Conservation (phyloP, 1,284 basidiomycete genomes). For the Meira miltonrushii region DNA sequence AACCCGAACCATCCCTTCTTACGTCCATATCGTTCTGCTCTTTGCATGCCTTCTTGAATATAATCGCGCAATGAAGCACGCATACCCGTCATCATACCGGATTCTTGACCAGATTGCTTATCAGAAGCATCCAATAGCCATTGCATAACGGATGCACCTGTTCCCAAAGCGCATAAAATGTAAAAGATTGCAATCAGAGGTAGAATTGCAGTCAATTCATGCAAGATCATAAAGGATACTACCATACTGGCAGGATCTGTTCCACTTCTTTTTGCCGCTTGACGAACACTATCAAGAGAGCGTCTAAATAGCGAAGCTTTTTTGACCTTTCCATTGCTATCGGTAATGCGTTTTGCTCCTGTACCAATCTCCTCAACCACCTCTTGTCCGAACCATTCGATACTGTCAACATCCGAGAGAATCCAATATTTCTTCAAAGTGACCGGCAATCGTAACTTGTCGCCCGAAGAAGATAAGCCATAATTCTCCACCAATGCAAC, state of each 20-base stretch:
- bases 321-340: background rate
- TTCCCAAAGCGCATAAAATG: slow-evolving; percentile 63
- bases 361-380: background rate
- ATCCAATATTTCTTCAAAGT: slow-evolving; percentile 41
- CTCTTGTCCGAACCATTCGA: slow-evolving; percentile 24
- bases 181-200: slow-evolving; percentile 74
- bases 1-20: slow-evolving; percentile 78
- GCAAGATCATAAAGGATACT: slow-evolving; percentile 74
- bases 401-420: slow-evolving; percentile 17
- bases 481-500: slow-evolving; percentile 48
- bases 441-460: slow-evolving; percentile 31
- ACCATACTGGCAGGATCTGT: slow-evolving; percentile 71
- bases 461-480: slow-evolving; percentile 18
- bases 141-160: slow-evolving; percentile 66
- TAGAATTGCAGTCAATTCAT: slow-evolving; percentile 77
- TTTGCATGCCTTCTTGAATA: slow-evolving; percentile 46
- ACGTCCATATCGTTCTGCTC: slow-evolving; percentile 68
- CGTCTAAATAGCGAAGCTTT: background rate
- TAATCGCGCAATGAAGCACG: slow-evolving; percentile 1
- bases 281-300: slow-evolving; percentile 18
- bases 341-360: background rate
- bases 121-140: slow-evolving; percentile 24
- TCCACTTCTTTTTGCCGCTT: slow-evolving; percentile 51
- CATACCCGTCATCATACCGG: background rate
- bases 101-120: background rate